A percentile compares a stretch with the other conserved stretches of the same genome.
These are phyloP conservation scores for Angophora floribunda DNA, from an alignment of 345 rosid genomes.

Conservation along the genomic window DNA sequence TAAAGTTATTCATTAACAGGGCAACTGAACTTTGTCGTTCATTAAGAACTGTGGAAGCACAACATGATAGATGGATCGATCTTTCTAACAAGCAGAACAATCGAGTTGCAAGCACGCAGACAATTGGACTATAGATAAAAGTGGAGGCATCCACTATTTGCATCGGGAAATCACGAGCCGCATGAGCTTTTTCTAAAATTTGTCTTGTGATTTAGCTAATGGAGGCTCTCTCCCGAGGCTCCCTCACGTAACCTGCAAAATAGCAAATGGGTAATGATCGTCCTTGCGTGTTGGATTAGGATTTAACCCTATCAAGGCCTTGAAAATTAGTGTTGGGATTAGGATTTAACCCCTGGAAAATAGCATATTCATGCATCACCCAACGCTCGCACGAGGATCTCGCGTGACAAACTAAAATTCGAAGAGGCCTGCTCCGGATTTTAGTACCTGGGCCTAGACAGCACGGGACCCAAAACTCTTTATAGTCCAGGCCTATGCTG, in stretches of 20 bases:
- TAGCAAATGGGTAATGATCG: neutral
- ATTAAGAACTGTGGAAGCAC: neutral
- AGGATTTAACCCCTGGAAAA: neutral
- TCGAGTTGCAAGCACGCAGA: neutral
- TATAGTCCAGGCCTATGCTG: neutral
- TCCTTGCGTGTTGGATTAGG: neutral
- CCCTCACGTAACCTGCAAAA: neutral
- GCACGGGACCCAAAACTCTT: neutral
- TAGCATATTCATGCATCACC: neutral
- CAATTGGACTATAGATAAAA: neutral
- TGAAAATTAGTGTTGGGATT: neutral
- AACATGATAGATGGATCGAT: neutral
- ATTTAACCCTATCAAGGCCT: neutral
- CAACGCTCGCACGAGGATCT: neutral
- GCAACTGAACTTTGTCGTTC: neutral
- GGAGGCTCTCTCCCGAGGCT: neutral
- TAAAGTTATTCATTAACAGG: neutral
- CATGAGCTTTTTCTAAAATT: neutral
- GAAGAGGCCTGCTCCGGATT: neutral
- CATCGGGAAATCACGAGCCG: neutral
- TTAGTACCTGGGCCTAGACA: neutral
- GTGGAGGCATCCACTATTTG: neutral
- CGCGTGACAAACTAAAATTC: neutral
- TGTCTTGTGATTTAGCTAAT: neutral
- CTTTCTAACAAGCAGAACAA: neutral